These are phyloP conservation scores for Aspergillus terreus DNA, from an alignment of 2,329 filamentous ascomycete species.

Conservation along the genomic window DNA sequence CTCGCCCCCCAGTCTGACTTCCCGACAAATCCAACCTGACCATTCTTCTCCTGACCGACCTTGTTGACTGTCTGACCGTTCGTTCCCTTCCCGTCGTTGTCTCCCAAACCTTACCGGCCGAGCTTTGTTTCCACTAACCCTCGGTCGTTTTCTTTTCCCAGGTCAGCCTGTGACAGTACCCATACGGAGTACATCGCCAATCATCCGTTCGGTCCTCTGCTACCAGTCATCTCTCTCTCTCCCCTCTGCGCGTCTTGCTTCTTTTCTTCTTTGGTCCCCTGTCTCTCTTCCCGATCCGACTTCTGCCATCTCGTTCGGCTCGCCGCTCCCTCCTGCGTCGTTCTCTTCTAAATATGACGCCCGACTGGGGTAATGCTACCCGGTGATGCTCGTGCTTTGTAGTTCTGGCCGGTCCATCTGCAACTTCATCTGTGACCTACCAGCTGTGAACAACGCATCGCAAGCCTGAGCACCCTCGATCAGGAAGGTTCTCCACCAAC, in stretches of 20 bases:
- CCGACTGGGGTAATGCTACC: conserved; percentile 34
- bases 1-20: neutral
- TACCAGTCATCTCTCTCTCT: neutral
- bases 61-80: neutral
- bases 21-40: neutral
- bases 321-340: conserved; percentile 1
- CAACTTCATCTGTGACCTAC: conserved; percentile 32
- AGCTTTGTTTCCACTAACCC: neutral
- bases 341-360: conserved; percentile 32
- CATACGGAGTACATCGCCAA: neutral
- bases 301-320: neutral
- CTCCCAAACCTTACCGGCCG: neutral
- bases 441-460: conserved; percentile 38
- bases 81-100: neutral
- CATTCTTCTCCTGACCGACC: neutral
- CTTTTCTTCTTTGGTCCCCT: neutral
- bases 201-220: neutral
- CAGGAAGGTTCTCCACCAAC: conserved; percentile 26
- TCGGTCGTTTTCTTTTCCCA: neutral
- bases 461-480: conserved; percentile 24
- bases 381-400: conserved; percentile 34
- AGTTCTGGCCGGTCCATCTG: conserved; percentile 34
- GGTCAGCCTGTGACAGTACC: neutral
- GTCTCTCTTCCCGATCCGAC: neutral
- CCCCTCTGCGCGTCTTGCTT: neutral